phyloP scores from a whole-genome alignment of 768 basidiomycete genomes.

The Boletus sensibilis region DNA sequence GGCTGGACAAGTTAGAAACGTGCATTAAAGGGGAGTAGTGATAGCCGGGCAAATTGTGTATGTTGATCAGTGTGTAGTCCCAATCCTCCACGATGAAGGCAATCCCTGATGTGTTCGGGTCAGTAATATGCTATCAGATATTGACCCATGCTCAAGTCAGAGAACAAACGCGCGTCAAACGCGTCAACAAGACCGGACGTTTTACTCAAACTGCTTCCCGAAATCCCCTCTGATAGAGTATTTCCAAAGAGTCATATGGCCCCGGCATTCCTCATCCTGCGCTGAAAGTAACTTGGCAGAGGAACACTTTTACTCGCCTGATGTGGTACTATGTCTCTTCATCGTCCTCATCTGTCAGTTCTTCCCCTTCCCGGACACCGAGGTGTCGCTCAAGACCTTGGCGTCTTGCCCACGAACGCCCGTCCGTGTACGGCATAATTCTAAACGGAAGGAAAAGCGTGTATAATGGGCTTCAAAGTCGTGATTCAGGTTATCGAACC shows the following conservation, averaged over 20 bases:
- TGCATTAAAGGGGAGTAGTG: background rate
- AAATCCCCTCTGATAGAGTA: constrained; percentile 15
- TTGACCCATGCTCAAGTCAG: constrained; percentile 15
- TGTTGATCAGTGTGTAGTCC: background rate
- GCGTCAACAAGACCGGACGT: constrained; percentile 18
- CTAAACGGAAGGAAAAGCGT: constrained; percentile 84
- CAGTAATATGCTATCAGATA: constrained; percentile 1
- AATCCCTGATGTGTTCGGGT: background rate
- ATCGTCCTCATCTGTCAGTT: constrained; percentile 82
- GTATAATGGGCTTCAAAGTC: constrained; percentile 54
- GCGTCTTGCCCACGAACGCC: constrained; percentile 73
- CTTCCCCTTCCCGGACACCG: constrained; percentile 73
- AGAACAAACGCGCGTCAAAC: constrained; percentile 14
- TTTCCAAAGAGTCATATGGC: constrained; percentile 77
- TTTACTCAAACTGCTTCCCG: constrained; percentile 26
- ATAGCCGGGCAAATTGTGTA: background rate
- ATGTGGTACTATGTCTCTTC: constrained; percentile 18
- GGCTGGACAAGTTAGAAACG: background rate
- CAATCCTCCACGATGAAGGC: no score
- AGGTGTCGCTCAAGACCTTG: constrained; percentile 60
- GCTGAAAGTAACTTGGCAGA: background rate
- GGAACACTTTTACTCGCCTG: constrained; percentile 5
- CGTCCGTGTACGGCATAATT: constrained; percentile 80
- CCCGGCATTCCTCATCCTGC: constrained; percentile 64
- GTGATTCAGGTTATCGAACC: background rate